Evolutionary conservation across 352 stramenopile genomes (phyloP).

Genomic region (Phytophthora pinifolia): DNA sequence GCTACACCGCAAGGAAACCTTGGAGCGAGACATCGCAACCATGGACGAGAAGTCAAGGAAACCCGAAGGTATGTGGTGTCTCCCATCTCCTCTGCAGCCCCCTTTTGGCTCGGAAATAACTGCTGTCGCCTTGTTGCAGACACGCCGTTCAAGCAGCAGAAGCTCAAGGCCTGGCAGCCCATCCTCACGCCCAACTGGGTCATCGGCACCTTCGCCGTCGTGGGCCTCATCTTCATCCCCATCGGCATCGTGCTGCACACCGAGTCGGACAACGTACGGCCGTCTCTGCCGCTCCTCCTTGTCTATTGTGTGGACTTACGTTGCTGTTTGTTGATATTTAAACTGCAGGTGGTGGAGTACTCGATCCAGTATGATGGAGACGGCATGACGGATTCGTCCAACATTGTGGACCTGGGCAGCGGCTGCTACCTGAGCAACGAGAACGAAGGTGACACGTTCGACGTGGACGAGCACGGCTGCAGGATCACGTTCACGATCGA

Average conservation of each 20-base stretch:
- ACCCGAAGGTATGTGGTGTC: conserved; percentile 55
- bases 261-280: conserved; percentile 80
- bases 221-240: conserved; percentile 95
- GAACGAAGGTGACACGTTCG: conserved; percentile 65
- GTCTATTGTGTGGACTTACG: too few relatives aligned
- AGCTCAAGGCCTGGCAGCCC: conserved; percentile 95
- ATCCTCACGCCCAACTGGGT: conserved; percentile 97
- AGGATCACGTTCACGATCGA: conserved; percentile 87
- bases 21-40: conserved; percentile 25
- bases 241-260: conserved; percentile 90
- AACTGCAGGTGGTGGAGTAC: conserved; percentile 87
- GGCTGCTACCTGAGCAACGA: conserved; percentile 69
- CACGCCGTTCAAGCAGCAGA: conserved; percentile 90
- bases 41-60: conserved; percentile 89
- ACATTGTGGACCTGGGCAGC: conserved; percentile 55
- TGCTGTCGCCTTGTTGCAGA: conserved; percentile 35
- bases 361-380: conserved; percentile 88
- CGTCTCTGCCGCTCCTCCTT: conserved; percentile 1
- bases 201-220: conserved; percentile 92
- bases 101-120: background rate
- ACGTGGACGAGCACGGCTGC: conserved; percentile 58
- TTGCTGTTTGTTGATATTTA: too few relatives aligned
- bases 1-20: conserved; percentile 27
- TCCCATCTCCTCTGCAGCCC: background rate
- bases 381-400: conserved; percentile 47